Base-by-base conservation (phyloP, 345 rosid genomes). In the Aquilaria malaccensis region DNA sequence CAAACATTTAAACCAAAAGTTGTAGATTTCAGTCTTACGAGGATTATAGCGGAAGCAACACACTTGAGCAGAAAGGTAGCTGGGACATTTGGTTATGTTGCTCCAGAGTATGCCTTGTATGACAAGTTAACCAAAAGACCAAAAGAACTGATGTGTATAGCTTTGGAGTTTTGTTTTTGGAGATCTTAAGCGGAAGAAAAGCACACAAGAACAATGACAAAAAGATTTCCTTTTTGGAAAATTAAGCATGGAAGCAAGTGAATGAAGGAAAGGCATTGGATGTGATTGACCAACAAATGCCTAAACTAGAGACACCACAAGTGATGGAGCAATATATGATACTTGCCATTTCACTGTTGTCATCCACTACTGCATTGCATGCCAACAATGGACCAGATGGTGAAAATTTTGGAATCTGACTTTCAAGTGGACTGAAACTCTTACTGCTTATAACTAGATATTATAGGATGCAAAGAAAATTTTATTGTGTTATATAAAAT, bases 11-110 rank as follows among this genome's bases (percentile, higher is more conserved):
- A 75, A 62, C 59, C 85, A 6, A 72, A 75, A 62, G 70, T 77
- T 11, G 85, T 74, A 2, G 85, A 80, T 77, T 80, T 80, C 15
- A 81, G 81, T 50, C 68, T 80, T 30, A 79, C 85, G 15, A 80
- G 62, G 72, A 67, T 74, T 61, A 77, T 74, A 46, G 60, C 71
- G 9, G 70, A 59, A 2, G 80, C 72, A 60, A 63, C 85, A 12
- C 85, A 80, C 63, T 56, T 77, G 45, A 77, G 73, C 59, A 80
- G 81, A 0, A 47, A 68, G 46, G 76, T 61, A 14, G 85, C 85
- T 0, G 85, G 81, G 33, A 77, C 81, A 9, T 69, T 74, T 0
- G 81, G 81, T 2, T 77, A 77, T 41, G 77, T 80, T 13, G 75
- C 81, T n/a, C 84, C 79, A 0, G 84, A 80, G 31, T 74, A 80